Conservation (phyloP, 352 stramenopile species). For the Globisporangium carolinianum region DNA sequence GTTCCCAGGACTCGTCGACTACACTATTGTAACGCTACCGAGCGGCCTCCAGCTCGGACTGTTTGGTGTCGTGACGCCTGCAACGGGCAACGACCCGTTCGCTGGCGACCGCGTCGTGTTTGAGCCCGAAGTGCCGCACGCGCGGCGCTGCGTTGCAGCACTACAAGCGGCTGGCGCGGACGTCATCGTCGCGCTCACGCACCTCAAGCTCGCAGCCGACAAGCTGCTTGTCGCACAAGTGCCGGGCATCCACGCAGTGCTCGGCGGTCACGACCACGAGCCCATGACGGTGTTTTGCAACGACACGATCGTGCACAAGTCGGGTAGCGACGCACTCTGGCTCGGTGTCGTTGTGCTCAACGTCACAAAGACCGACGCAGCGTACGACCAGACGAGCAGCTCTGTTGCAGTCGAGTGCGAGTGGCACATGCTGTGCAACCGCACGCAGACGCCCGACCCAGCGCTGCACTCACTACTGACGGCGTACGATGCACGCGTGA, state of each 20-base stretch:
- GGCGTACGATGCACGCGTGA: too few relatives aligned
- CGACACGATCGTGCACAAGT: conserved; percentile 88
- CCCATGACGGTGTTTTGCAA: conserved; percentile 77
- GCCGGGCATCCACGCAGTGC: conserved; percentile 74
- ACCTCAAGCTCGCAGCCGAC: conserved; percentile 77
- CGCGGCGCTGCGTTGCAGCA: conserved; percentile 46
- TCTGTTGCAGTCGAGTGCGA: neutral
- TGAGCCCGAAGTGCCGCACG: conserved; percentile 38
- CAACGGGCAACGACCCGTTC: conserved; percentile 42
- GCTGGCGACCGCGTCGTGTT: conserved; percentile 41
- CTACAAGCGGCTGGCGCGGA: conserved; percentile 62
- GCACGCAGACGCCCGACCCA: neutral
- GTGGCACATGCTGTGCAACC: conserved; percentile 7
- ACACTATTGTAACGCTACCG: conserved; percentile 20
- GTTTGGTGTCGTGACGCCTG: conserved; percentile 54
- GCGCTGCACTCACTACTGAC: too few relatives aligned
- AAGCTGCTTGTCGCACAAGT: conserved; percentile 51
- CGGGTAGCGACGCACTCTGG: conserved; percentile 84
- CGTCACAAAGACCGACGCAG: conserved; percentile 23
- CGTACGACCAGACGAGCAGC: neutral
- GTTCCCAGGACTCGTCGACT: conserved; percentile 14
- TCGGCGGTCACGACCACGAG: conserved; percentile 91
- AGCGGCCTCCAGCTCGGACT: conserved; percentile 40
- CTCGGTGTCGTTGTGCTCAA: conserved; percentile 75
- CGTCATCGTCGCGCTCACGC: conserved; percentile 82